Conservation (phyloP, 805 yeast genomes). For the Blastobotrys terrestris region DNA sequence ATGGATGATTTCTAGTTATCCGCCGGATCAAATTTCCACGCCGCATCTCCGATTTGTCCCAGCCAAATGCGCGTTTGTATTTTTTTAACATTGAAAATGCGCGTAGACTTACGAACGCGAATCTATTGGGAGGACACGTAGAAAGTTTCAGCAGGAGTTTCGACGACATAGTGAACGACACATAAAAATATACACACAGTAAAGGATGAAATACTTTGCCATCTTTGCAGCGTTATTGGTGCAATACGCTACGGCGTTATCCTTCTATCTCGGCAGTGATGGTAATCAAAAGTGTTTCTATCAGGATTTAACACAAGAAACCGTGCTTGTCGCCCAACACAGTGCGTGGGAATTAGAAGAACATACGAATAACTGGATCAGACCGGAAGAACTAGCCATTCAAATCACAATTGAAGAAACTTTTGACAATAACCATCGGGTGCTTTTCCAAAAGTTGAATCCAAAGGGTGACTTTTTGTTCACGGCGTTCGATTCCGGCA, state of each 20-base stretch:
- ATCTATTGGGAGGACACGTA: conserved; percentile 6
- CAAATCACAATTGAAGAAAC: conserved; percentile 72
- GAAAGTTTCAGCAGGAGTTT: not conserved
- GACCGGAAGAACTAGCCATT: conserved; percentile 47
- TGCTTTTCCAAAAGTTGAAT: conserved; percentile 57
- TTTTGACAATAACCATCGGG: conserved; percentile 78
- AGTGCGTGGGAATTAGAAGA: conserved; percentile 60
- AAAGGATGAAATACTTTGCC: conserved; percentile 4
- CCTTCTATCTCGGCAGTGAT: conserved; percentile 73
- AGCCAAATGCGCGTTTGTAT: too few species aligned
- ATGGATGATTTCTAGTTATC: too few species aligned
- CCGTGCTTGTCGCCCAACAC: conserved; percentile 61
- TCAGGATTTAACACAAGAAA: conserved; percentile 69
- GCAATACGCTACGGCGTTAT: conserved; percentile 43
- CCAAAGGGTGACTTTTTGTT: conserved; percentile 67
- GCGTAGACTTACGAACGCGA: too few species aligned
- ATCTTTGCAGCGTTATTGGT: conserved; percentile 4
- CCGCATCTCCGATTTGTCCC: too few species aligned
- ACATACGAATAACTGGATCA: conserved; percentile 44
- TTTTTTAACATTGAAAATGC: too few species aligned
- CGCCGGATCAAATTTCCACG: too few species aligned
- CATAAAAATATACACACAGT: not conserved
- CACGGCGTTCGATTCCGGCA: conserved; percentile 78
- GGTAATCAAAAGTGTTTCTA: conserved; percentile 70
- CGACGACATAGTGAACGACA: not conserved